phyloP scores from a whole-genome alignment of 306 rosid species.

The Acmispon strigosus region DNA sequence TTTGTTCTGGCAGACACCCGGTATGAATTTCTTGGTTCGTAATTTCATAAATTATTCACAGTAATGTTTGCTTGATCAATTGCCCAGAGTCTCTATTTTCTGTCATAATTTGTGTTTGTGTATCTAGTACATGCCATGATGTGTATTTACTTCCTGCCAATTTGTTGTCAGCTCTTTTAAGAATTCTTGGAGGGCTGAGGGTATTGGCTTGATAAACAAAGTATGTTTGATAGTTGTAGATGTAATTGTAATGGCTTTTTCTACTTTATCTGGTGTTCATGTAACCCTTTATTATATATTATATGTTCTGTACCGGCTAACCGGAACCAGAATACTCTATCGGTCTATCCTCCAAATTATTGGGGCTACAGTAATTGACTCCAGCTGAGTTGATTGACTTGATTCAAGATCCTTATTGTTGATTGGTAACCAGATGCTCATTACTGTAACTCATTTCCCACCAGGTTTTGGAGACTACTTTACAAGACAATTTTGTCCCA shows the following conservation, averaged over 20 bases:
- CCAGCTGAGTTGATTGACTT: background rate
- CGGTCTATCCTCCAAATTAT: background rate
- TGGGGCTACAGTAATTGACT: slow-evolving; percentile 7
- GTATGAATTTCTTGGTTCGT: slow-evolving; percentile 37
- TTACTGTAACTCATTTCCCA: slow-evolving; percentile 25
- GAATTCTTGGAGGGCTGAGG: background rate
- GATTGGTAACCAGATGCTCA: slow-evolving; percentile 21
- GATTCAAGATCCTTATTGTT: slow-evolving; percentile 8
- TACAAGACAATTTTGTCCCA: slow-evolving; percentile 87
- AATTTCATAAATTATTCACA: background rate
- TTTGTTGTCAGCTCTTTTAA: background rate
- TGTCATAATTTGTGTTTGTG: background rate
- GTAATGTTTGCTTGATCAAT: background rate
- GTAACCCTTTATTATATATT: background rate
- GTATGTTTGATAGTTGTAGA: slow-evolving; percentile 1
- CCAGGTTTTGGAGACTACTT: slow-evolving; percentile 70
- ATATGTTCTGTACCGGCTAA: background rate
- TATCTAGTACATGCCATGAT: background rate
- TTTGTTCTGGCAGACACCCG: slow-evolving; percentile 84
- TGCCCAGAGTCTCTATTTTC: slow-evolving; percentile 11
- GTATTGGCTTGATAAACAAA: background rate
- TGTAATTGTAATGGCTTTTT: slow-evolving; percentile 10
- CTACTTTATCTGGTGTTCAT: background rate
- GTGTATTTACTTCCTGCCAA: background rate
- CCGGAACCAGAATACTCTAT: background rate